A percentile compares a stretch with the other conserved stretches of the same genome.
Conservation (phyloP, 495 filamentous ascomycete species). For the Viridothelium virens region DNA sequence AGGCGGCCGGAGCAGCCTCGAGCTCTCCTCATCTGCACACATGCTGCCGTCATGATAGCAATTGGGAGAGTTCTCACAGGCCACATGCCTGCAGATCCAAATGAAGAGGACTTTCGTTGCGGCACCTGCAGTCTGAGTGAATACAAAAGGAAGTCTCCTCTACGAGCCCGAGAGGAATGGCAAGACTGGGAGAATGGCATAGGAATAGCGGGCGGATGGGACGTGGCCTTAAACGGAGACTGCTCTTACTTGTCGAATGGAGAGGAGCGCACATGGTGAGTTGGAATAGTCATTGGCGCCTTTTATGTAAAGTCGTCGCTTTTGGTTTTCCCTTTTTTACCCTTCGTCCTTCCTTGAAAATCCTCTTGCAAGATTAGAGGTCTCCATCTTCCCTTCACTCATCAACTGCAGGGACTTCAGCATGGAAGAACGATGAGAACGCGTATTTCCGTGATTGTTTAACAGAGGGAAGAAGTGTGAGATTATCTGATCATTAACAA, state of each 20-base stretch:
- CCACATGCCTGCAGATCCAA: constrained; percentile 57
- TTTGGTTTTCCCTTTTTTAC: not conserved
- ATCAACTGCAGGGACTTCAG: not conserved
- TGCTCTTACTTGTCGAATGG: constrained; percentile 70
- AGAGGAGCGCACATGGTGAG: constrained; percentile 81
- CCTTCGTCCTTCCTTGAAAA: not conserved
- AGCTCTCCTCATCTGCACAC: constrained; percentile 74
- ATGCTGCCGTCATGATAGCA: constrained; percentile 81
- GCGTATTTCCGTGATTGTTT: not conserved
- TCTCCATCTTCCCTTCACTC: not conserved
- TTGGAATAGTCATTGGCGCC: constrained; percentile 30
- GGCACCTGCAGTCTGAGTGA: constrained; percentile 75
- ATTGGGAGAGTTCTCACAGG: constrained; percentile 76
- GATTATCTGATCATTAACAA: not conserved
- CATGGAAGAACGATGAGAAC: not conserved
- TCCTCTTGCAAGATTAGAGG: not conserved
- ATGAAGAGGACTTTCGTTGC: constrained; percentile 71
- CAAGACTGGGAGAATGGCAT: constrained; percentile 51
- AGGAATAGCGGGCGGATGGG: constrained; percentile 77
- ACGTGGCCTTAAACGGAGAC: constrained; percentile 69
- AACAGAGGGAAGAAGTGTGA: not conserved
- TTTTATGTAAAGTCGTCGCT: not conserved
- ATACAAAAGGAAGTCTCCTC: constrained; percentile 42
- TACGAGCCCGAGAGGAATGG: constrained; percentile 11
- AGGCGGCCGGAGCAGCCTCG: constrained; percentile 44